Evolutionary conservation across 1,139 yeast species (phyloP), one percentile per base, ranked within the genome.

Genomic region (Entelexis paramagnoliae): DNA sequence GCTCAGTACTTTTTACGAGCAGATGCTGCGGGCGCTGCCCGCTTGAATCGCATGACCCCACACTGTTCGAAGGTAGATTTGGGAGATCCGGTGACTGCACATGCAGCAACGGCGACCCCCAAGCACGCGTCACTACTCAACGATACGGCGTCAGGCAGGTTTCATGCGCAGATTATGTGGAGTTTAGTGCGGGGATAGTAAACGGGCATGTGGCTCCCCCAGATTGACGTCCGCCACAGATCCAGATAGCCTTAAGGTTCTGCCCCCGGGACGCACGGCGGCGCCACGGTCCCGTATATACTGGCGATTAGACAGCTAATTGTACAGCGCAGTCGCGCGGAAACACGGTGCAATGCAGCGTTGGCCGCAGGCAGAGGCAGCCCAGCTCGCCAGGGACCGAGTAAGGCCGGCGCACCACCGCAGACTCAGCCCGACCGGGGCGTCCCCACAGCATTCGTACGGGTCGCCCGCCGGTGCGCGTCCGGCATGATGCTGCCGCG

Each of bases 1-100:
- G 46, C 52, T 9, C 50, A 41, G 52, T 50, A 50, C 49, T 50
- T 40, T 36, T 46, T 50, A 50, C 52, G 52, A 50, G 50, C 50
- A 36, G 35, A 34, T 22, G 13, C 46, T 39, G 42, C 33, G 32
- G 6, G 36, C 6, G 34, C 34, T 16, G 19, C 33, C 42, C 17
- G 42, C 42, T 39, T 39, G 11, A 41, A 17, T 29, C 36, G 46
- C 46, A 30, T 32, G 29, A 42, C 46, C 46, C 46, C 46, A 42
- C 46, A 42, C 36, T 16, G 20, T 16, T 6, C 19, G 16, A 20
- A 6, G 46, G 5, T 29, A 8, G 29, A 32, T 6, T 4, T 20
- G 35, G 19, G 20, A 7, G 36, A 22, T 32, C 46, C 26, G 28
- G 38, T 42, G 46, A 42, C 36, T 22, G 36, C 46, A 32, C 44